phyloP scores from a whole-genome alignment of 306 rosid species.

The Ceratonia siliqua region DNA sequence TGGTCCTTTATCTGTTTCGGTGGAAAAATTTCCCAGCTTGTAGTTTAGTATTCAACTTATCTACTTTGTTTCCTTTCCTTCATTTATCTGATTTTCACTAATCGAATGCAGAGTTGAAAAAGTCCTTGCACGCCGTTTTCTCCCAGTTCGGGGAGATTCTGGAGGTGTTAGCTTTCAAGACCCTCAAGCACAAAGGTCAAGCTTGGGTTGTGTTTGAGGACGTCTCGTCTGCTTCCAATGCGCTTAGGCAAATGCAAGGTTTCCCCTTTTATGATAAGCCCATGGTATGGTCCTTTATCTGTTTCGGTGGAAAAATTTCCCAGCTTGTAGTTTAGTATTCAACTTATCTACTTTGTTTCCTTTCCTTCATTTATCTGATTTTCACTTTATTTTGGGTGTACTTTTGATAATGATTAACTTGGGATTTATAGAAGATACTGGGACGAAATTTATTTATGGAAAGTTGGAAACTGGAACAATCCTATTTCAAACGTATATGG shows the following conservation, averaged over 20 bases:
- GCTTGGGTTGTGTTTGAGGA: conserved; percentile 97
- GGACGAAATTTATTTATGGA: no score
- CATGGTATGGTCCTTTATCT: conserved; percentile 24
- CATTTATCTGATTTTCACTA: background rate
- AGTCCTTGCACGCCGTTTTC: conserved; percentile 83
- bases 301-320: background rate
- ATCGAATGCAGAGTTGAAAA: conserved; percentile 72
- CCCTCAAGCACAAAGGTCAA: conserved; percentile 95
- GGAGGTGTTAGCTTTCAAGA: conserved; percentile 86
- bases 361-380: background rate
- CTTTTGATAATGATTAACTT: background rate
- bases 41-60: background rate
- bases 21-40: background rate
- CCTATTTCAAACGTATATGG: no score
- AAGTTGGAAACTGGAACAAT: no score
- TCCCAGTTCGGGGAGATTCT: conserved; percentile 96
- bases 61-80: background rate
- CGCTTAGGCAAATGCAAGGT: conserved; percentile 96
- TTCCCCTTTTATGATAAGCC: conserved; percentile 98
- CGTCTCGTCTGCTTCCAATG: conserved; percentile 83
- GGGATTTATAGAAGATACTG: background rate
- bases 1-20: background rate
- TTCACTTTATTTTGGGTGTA: background rate
- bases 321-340: no score
- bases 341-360: background rate